Conservation (phyloP, 73 alveolate genomes). For the Tetrahymena thermophila region DNA sequence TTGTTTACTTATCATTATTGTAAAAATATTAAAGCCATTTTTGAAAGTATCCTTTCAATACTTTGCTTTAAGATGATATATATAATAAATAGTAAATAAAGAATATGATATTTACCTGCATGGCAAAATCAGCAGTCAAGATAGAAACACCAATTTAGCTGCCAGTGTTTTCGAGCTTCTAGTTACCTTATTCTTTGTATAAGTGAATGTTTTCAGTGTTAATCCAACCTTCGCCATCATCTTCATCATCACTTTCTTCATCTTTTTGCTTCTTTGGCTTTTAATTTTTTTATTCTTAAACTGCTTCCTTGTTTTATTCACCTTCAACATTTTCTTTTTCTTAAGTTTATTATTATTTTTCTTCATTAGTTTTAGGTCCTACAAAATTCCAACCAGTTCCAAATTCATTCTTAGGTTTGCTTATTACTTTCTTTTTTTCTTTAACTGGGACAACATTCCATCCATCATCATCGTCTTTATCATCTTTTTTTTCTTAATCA, state of each 20-base stretch:
- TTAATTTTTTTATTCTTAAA: neutral
- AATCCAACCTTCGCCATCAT: conserved; percentile 45
- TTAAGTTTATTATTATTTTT: neutral
- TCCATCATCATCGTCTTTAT: conserved; percentile 36
- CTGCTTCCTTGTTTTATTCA: neutral
- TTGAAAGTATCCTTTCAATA: too few species aligned
- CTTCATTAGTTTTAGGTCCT: conserved; percentile 4
- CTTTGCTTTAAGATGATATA: too few species aligned
- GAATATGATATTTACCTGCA: conserved; percentile 11
- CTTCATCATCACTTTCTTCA: conserved; percentile 23
- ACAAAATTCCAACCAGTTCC: neutral
- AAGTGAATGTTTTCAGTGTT: conserved; percentile 10
- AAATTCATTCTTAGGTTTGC: neutral
- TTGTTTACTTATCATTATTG: too few species aligned
- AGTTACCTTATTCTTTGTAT: neutral
- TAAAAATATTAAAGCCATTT: too few species aligned
- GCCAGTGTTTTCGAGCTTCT: neutral
- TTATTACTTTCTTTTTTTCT: neutral
- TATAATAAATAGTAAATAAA: neutral
- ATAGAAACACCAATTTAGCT: conserved; percentile 7
- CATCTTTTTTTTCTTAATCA: neutral
- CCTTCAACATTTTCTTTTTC: neutral
- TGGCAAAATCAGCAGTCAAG: conserved; percentile 33
- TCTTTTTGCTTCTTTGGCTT: neutral
- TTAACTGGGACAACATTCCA: conserved; percentile 8